Evolutionary conservation across 1,284 basidiomycete species (phyloP).

Genomic region (Ceratobasidium sp.): DNA sequence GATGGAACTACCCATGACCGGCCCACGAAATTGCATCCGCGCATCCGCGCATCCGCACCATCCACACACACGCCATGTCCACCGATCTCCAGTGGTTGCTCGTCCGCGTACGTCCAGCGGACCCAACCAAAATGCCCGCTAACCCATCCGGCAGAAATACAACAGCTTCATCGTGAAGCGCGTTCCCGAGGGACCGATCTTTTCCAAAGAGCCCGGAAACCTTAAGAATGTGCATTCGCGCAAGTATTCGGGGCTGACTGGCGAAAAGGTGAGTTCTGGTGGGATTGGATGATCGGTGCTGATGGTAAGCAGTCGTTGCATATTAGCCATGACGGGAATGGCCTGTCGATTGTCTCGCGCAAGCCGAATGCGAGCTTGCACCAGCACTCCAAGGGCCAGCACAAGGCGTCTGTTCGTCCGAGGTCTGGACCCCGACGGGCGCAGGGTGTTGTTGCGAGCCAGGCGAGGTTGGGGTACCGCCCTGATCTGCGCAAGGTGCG

Average conservation of each 20-base stretch:
- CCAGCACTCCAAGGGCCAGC: constrained; percentile 58
- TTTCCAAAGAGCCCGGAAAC: constrained; percentile 90
- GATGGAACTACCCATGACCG: constrained; percentile 13
- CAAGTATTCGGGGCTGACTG: constrained; percentile 88
- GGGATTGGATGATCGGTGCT: background rate
- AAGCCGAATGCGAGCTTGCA: constrained; percentile 69
- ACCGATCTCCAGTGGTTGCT: constrained; percentile 90
- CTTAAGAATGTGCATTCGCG: constrained; percentile 83
- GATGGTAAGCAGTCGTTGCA: background rate
- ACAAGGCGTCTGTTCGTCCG: constrained; percentile 66
- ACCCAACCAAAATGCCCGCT: background rate
- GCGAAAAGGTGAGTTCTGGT: constrained; percentile 66
- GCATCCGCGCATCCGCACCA: background rate
- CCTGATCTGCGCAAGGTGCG: constrained; percentile 83
- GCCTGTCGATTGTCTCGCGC: constrained; percentile 70
- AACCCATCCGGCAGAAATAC: constrained; percentile 60
- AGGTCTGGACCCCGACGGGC: constrained; percentile 78
- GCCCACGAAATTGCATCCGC: constrained; percentile 22
- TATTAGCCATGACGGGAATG: constrained; percentile 57
- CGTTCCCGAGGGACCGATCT: constrained; percentile 70
- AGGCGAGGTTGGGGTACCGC: constrained; percentile 78
- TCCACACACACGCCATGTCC: constrained; percentile 51
- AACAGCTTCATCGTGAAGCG: constrained; percentile 86
- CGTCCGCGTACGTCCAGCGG: constrained; percentile 70
- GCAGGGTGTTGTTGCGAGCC: constrained; percentile 69